A percentile compares a stretch with the other conserved stretches of the same genome.
Evolutionary conservation across 2,329 filamentous ascomycete genomes (phyloP).

Genomic region (Lasiodiplodia sp.): DNA sequence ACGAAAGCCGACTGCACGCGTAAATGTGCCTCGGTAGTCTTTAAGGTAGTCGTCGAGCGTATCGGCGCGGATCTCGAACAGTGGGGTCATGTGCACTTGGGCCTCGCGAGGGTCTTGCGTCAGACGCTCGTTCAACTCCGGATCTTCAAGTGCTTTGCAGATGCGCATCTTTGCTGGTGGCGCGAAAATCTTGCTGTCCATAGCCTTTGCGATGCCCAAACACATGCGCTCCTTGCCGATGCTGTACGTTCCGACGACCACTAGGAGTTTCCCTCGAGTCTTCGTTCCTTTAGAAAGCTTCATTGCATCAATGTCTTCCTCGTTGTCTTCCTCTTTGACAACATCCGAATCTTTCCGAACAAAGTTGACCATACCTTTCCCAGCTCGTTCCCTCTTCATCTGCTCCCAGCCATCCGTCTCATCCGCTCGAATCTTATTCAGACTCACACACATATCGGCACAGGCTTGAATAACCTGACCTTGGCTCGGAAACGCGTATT

Average conservation of each 20-base stretch:
- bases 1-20: conserved; percentile 85
- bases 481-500: conserved; percentile 92
- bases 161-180: conserved; percentile 83
- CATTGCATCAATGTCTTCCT: conserved; percentile 45
- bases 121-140: conserved; percentile 77
- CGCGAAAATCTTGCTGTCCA: conserved; percentile 89
- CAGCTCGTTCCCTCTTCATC: conserved; percentile 62
- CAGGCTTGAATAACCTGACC: conserved; percentile 86
- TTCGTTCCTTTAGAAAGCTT: conserved; percentile 42
- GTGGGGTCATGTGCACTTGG: conserved; percentile 96
- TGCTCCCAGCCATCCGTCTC: conserved; percentile 64
- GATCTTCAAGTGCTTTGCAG: conserved; percentile 83
- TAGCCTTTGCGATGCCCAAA: conserved; percentile 84
- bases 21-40: conserved; percentile 80
- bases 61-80: conserved; percentile 92
- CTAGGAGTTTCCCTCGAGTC: conserved; percentile 74
- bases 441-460: conserved; percentile 82
- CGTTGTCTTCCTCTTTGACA: conserved; percentile 4
- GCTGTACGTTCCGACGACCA: conserved; percentile 95
- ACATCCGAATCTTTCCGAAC: conserved; percentile 56
- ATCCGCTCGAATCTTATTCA: conserved; percentile 71
- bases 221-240: conserved; percentile 98
- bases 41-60: conserved; percentile 90
- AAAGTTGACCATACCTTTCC: conserved; percentile 69
- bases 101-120: conserved; percentile 83